A percentile compares a stretch with the other conserved stretches of the same genome.
These are phyloP conservation scores for Stereum hirsutum DNA, from an alignment of 1,284 basidiomycete species.

Conservation along the genomic window DNA sequence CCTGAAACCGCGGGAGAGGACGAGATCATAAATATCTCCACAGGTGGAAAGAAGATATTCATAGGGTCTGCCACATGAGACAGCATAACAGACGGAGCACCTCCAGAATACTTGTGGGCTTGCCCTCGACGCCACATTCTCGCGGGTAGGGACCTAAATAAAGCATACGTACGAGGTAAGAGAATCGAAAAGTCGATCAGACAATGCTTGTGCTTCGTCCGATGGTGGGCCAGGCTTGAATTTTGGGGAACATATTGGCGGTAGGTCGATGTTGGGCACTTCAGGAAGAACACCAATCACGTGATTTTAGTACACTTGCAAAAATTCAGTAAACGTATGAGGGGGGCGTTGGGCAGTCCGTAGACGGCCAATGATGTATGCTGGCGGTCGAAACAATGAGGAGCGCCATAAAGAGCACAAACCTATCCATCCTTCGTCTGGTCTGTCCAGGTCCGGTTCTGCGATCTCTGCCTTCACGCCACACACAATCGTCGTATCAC, in stretches of 20 bases:
- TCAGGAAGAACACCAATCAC: conserved; percentile 5
- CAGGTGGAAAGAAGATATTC: background rate
- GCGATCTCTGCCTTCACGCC: conserved; percentile 94
- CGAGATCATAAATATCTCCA: no score
- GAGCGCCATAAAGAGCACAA: conserved; percentile 11
- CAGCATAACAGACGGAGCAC: no score
- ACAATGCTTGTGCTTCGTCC: conserved; percentile 87
- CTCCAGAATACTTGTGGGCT: no score
- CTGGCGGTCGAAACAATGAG: background rate
- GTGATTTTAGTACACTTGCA: background rate
- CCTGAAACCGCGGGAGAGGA: background rate
- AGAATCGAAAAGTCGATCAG: conserved; percentile 72
- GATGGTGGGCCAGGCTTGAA: conserved; percentile 93
- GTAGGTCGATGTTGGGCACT: conserved; percentile 87
- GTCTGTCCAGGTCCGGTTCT: conserved; percentile 73
- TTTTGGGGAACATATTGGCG: conserved; percentile 84
- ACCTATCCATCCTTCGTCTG: conserved; percentile 80
- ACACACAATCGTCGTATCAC: conserved; percentile 86
- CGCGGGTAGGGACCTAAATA: background rate
- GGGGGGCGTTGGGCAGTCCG: background rate
- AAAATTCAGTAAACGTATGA: background rate
- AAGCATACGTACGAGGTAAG: conserved; percentile 50
- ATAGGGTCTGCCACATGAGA: no score
- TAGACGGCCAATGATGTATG: background rate
- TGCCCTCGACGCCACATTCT: no score